Percentiles rank a stretch among this genome's conserved stretches.
These are phyloP conservation scores for Botrytis fabae DNA, from an alignment of 2,329 filamentous ascomycete species.

Conservation along the genomic window DNA sequence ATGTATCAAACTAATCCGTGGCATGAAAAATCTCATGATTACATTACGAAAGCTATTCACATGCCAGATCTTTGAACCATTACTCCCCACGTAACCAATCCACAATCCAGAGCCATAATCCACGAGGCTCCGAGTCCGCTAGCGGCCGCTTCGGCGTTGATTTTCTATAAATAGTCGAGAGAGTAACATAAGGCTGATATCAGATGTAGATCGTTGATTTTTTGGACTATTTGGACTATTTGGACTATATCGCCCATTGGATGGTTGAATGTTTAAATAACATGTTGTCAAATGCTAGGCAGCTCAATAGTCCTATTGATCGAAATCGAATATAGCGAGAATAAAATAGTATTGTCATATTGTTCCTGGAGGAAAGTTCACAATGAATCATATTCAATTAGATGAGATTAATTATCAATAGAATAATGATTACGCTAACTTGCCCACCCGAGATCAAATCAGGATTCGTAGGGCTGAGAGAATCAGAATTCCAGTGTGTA, in stretches of 20 bases:
- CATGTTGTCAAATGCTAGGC: neutral
- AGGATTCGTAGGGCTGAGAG: neutral
- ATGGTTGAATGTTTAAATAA: neutral
- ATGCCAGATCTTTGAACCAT: constrained; percentile 7
- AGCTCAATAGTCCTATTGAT: neutral
- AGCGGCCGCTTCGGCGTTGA: neutral
- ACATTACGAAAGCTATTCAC: neutral
- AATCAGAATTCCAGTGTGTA: neutral
- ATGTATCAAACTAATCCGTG: neutral
- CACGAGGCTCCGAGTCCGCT: neutral
- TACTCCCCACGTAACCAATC: neutral
- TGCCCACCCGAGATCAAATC: neutral
- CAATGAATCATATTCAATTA: neutral
- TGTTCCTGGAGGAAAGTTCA: neutral
- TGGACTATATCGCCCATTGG: neutral
- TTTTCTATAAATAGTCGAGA: neutral
- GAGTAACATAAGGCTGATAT: constrained; percentile 8
- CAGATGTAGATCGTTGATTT: neutral
- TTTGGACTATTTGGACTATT: neutral
- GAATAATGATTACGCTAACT: neutral
- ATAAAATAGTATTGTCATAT: neutral
- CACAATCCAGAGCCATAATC: neutral
- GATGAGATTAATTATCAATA: neutral
- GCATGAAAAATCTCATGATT: neutral
- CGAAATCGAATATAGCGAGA: neutral